A percentile compares a stretch with the other conserved stretches of the same genome.
Evolutionary conservation across 2,329 filamentous ascomycete genomes (phyloP).

Genomic region (Scytalidium lignicola): DNA sequence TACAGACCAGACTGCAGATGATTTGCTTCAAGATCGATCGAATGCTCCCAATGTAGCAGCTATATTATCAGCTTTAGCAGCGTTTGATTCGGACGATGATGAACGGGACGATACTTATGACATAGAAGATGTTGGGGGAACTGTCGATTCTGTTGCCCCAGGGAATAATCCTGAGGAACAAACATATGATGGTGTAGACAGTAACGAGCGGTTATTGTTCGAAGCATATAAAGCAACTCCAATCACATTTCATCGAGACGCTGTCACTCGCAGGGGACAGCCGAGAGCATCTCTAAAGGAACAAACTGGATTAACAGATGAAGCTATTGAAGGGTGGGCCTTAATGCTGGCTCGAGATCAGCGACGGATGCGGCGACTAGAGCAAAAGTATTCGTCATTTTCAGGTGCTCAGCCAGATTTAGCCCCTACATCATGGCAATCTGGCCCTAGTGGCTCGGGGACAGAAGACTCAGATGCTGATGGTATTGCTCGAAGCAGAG

Average conservation of each 20-base stretch:
- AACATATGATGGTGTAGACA: constrained; percentile 33
- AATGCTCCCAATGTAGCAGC: constrained; percentile 71
- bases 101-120: constrained; percentile 98
- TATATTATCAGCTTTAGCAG: constrained; percentile 80
- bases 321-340: constrained; percentile 90
- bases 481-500: constrained; percentile 39
- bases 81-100: constrained; percentile 91
- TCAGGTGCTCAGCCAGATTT: constrained; percentile 62
- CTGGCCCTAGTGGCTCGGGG: constrained; percentile 47
- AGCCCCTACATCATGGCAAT: constrained; percentile 60
- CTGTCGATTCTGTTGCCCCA: constrained; percentile 64
- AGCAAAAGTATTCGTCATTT: constrained; percentile 64
- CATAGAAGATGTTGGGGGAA: constrained; percentile 82
- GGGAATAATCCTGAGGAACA: constrained; percentile 42
- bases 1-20: constrained; percentile 61
- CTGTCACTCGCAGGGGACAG: constrained; percentile 60
- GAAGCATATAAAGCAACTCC: constrained; percentile 61
- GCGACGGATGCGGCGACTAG: constrained; percentile 61
- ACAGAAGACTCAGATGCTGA: constrained; percentile 51
- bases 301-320: constrained; percentile 85
- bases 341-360: constrained; percentile 77
- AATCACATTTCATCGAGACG: constrained; percentile 65
- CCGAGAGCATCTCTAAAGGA: constrained; percentile 60
- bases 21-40: constrained; percentile 60
- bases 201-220: constrained; percentile 69